Percentiles rank a stretch among this genome's conserved stretches.
These are phyloP conservation scores for Gossypium australe DNA, from an alignment of 345 rosid species.

Conservation along the genomic window DNA sequence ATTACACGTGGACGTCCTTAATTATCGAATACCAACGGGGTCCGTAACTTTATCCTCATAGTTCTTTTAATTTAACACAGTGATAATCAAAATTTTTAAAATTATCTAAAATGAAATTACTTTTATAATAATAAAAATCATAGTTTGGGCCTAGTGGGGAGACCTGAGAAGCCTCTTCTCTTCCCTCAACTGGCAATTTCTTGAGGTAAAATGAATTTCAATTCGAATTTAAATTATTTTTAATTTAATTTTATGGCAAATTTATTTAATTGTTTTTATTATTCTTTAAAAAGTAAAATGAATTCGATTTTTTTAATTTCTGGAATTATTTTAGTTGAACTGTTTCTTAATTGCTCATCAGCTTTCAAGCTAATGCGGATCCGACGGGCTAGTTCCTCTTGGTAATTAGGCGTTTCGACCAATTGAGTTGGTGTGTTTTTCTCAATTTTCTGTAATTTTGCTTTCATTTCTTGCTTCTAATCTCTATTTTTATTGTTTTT, in stretches of 20 bases:
- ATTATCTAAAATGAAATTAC: neutral
- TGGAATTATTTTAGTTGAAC: neutral
- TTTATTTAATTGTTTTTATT: neutral
- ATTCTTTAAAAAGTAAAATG: neutral
- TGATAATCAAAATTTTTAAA: neutral
- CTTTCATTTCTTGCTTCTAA: neutral
- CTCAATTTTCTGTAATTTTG: conserved; percentile 9
- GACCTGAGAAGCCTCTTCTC: conserved; percentile 4
- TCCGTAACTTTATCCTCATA: neutral
- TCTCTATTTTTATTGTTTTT: neutral
- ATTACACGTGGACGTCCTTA: neutral
- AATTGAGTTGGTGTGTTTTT: neutral
- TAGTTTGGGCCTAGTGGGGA: conserved; percentile 1
- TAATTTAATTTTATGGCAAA: neutral
- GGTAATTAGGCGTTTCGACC: neutral
- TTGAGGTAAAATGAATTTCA: neutral
- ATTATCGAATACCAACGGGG: neutral
- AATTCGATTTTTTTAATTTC: neutral
- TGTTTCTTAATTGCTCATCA: neutral
- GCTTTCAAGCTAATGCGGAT: conserved; percentile 4
- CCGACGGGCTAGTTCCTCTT: neutral
- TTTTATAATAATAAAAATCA: neutral
- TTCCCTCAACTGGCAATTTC: conserved; percentile 1
- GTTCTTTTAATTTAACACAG: neutral
- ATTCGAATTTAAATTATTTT: neutral